Conservation (phyloP, 805 yeast genomes). For the Wickerhamomyces alni region DNA sequence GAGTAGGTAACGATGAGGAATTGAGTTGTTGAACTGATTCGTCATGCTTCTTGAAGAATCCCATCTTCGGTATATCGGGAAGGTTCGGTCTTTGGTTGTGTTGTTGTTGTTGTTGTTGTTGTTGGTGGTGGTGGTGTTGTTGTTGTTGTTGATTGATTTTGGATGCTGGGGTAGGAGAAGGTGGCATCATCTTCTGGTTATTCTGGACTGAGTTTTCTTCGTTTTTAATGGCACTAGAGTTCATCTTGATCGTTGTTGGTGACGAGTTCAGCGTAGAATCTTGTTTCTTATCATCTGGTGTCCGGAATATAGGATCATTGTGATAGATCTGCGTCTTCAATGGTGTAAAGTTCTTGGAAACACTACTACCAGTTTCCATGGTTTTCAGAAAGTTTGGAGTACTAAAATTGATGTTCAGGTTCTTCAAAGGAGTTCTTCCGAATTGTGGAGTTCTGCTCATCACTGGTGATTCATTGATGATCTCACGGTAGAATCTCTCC, state of each 20-base stretch:
- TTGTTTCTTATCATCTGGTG: constrained; percentile 12
- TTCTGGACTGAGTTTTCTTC: background rate
- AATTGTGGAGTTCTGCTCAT: constrained; percentile 18
- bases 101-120: background rate
- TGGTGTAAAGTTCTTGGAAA: constrained; percentile 17
- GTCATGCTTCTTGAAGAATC: constrained; percentile 19
- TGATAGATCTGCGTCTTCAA: constrained; percentile 18
- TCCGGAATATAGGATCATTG: constrained; percentile 16
- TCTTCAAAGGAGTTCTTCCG: constrained; percentile 23
- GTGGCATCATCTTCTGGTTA: constrained; percentile 8
- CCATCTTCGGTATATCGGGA: constrained; percentile 21
- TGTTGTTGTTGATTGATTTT: constrained; percentile 1
- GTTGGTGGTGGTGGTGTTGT: background rate
- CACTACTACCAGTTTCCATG: constrained; percentile 10
- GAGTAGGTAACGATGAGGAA: background rate
- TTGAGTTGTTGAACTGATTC: background rate
- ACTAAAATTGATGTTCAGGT: constrained; percentile 16
- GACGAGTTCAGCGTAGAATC: constrained; percentile 18
- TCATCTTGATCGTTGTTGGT: constrained; percentile 24
- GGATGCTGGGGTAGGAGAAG: constrained; percentile 23
- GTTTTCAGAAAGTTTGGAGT: constrained; percentile 22
- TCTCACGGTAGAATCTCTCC: constrained; percentile 21
- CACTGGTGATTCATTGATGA: constrained; percentile 23
- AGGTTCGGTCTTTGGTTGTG: background rate
- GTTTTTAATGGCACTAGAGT: constrained; percentile 22